Percentiles rank a stretch among this genome's conserved stretches.
Evolutionary conservation across 2,329 filamentous ascomycete species (phyloP).

Genomic region (Neofusicoccum ribis): DNA sequence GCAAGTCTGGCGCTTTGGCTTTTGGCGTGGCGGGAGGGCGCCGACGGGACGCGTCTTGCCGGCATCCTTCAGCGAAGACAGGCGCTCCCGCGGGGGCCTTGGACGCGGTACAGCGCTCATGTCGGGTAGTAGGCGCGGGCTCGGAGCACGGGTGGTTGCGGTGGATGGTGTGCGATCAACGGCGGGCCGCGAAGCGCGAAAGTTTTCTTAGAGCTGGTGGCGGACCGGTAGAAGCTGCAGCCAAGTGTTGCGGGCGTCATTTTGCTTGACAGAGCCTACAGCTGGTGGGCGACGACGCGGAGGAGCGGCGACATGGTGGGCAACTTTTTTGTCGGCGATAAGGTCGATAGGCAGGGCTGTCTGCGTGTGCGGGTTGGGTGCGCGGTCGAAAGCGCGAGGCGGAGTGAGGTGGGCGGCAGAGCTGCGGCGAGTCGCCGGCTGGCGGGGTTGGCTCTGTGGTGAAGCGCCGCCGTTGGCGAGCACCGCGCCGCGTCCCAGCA

Average conservation of each 20-base stretch:
- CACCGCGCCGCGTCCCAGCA: neutral
- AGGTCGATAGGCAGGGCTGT: slow-evolving; percentile 14
- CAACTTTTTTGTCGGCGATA: slow-evolving; percentile 12
- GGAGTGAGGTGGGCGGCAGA: neutral
- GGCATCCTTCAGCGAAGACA: slow-evolving; percentile 29
- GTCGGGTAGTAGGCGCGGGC: neutral
- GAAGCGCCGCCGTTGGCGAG: neutral
- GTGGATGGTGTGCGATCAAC: neutral
- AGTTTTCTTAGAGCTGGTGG: neutral
- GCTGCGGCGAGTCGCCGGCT: neutral
- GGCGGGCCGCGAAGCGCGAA: neutral
- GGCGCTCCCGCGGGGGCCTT: slow-evolving; percentile 25
- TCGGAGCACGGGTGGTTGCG: neutral
- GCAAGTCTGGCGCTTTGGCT: slow-evolving; percentile 27
- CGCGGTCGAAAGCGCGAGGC: neutral
- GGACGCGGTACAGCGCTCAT: slow-evolving; percentile 19
- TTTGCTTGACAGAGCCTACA: slow-evolving; percentile 12
- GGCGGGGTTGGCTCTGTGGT: slow-evolving; percentile 11
- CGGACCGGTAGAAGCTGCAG: neutral
- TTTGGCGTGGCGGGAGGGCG: slow-evolving; percentile 17
- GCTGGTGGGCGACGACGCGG: neutral
- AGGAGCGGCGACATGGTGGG: neutral
- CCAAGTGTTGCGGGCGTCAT: neutral
- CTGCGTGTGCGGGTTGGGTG: neutral
- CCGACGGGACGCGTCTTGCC: slow-evolving; percentile 22